Evolutionary conservation across 225 moss, liverwort and hornwort species (phyloP), one percentile per base, ranked within the genome.

Genomic region (Polytrichum formosum): DNA sequence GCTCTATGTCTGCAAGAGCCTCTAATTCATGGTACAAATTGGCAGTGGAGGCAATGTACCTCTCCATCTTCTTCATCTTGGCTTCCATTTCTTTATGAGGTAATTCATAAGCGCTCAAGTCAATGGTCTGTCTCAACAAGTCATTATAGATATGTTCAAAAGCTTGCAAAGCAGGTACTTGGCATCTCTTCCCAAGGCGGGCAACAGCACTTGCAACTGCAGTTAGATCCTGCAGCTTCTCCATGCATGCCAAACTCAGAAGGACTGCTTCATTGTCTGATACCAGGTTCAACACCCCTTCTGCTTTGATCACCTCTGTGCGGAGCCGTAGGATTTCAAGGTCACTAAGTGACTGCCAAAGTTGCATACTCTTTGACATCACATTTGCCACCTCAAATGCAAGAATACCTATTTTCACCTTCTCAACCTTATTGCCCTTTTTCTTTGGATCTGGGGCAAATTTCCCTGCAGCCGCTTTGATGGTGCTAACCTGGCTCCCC

Each of bases 341-440:
- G 21, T 98, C 98, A 73, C 91, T 88, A 56, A 98, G 85, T 28
- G 98, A 98, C 75, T 98, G 98, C 98, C 94, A 98, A 30, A 98
- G 92, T 31, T 88, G 90, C 80, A 98, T 82, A 67, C 92, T 91
- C 82, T 94, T 98, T 29, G 98, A 91, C 98, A 98, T 98, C 25
- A 92, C 94, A 80, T 92, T 98, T 21, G 98, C 98, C 55, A 94
- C 98, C 80, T 98, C 98, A 53, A 98, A 98, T 21, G 94, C 91
- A 71, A 98, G 98, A 25, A 98, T 98, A 54, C 85, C 98, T 61
- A 98, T 94, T 79, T 74, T 92, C 55, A 66, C 84, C 71, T 92
- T 98, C 69, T 91, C 94, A 18, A 78, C 35, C 78, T 87, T 92
- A 64, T 69, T 80, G 60, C 83, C 80, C 72, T 84, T 92, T 56